A percentile compares a stretch with the other conserved stretches of the same genome.
phyloP scores from a whole-genome alignment of 192 early-diverging fungal species.

The Irineochytrium annulatum region DNA sequence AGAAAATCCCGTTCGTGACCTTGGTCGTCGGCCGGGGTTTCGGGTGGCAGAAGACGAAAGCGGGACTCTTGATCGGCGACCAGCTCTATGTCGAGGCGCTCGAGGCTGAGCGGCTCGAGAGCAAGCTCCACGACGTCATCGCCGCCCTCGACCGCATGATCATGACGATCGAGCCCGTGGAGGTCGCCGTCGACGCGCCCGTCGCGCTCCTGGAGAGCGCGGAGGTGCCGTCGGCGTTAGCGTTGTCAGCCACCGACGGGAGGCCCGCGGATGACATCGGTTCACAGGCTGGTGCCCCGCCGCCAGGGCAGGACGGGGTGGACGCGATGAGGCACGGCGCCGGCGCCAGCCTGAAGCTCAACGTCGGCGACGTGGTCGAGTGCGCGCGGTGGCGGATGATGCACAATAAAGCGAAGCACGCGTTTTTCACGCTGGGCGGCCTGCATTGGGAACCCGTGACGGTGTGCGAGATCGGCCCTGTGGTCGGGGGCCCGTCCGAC shows the following conservation, averaged over 20 bases:
- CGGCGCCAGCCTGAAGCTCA: neutral
- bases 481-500: neutral
- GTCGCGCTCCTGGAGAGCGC: neutral
- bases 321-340: neutral
- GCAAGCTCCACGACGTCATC: neutral
- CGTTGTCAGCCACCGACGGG: neutral
- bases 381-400: conserved; percentile 11
- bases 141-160: conserved; percentile 7
- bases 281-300: neutral
- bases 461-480: conserved; percentile 6
- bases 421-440: neutral
- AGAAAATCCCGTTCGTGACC: conserved; percentile 15
- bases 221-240: neutral
- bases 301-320: neutral
- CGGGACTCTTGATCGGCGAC: neutral
- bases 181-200: neutral
- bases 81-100: conserved; percentile 11
- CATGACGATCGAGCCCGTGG: neutral
- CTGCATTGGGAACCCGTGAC: conserved; percentile 17
- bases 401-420: neutral
- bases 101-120: neutral
- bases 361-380: conserved; percentile 13
- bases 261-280: neutral
- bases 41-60: conserved; percentile 25
- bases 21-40: conserved; percentile 15